Evolutionary conservation across 345 rosid species (phyloP).

Genomic region (Eucalyptus microcorys): DNA sequence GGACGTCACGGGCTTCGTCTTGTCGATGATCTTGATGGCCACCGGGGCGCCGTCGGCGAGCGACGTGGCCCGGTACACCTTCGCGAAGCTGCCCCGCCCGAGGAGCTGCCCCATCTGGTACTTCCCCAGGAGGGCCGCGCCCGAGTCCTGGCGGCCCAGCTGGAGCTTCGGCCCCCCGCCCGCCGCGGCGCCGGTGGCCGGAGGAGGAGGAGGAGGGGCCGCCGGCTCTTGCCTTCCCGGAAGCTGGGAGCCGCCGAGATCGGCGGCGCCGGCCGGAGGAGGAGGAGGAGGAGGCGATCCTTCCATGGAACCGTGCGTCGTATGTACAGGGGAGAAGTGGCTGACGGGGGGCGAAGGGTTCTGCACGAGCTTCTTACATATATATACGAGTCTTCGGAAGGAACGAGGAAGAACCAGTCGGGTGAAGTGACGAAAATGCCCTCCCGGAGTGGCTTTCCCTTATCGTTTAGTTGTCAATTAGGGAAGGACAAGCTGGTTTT

Average conservation of each 20-base stretch:
- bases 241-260: not conserved
- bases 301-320: not conserved
- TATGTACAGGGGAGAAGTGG: not conserved
- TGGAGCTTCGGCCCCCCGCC: not conserved
- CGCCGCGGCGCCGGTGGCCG: not conserved
- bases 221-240: not conserved
- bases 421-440: not conserved
- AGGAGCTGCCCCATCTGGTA: constrained; percentile 20
- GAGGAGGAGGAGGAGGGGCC: not conserved
- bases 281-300: not conserved
- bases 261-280: not conserved
- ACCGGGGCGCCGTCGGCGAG: constrained; percentile 7
- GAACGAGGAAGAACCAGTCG: not conserved
- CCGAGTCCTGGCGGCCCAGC: not conserved
- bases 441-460: not conserved
- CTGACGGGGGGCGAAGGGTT: not conserved
- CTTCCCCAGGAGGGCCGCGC: constrained; percentile 13
- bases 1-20: constrained; percentile 4
- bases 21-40: constrained; percentile 32
- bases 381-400: not conserved
- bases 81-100: constrained; percentile 47
- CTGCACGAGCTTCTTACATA: not conserved
- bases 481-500: not conserved
- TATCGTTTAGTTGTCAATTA: not conserved
- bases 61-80: constrained; percentile 23